Percentiles rank a stretch among this genome's conserved stretches.
These are phyloP conservation scores for Cynara cardunculus DNA, from an alignment of 129 eudicot genomes.

Conservation along the genomic window DNA sequence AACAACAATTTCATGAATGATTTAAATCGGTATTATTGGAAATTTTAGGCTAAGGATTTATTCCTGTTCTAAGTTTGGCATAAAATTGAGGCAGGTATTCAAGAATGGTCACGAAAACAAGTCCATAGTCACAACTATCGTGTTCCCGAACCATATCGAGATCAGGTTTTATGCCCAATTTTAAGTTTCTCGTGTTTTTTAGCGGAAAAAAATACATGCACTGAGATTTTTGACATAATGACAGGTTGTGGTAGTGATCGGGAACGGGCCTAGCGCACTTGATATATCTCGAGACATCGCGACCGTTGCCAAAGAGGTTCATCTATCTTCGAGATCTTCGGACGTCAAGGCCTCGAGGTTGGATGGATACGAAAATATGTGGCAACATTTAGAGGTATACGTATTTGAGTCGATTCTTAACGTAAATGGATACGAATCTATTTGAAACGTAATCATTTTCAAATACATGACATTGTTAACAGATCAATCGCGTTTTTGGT, in stretches of 20 bases:
- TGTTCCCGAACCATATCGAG: constrained; percentile 53
- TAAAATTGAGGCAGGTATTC: constrained; percentile 35
- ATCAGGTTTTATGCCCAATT: constrained; percentile 40
- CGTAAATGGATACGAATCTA: background rate
- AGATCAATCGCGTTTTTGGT: constrained; percentile 46
- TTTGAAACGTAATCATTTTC: background rate
- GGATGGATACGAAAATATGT: constrained; percentile 37
- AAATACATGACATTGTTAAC: background rate
- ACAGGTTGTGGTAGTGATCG: constrained; percentile 61
- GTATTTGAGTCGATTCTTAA: background rate
- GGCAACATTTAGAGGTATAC: constrained; percentile 58
- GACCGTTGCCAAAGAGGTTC: constrained; percentile 61
- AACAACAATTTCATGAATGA: too few relatives aligned
- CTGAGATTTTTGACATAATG: background rate
- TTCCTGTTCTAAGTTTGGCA: background rate
- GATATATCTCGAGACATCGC: constrained; percentile 65
- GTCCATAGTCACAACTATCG: constrained; percentile 80
- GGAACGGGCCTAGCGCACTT: constrained; percentile 58
- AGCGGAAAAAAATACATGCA: background rate
- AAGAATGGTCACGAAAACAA: constrained; percentile 65
- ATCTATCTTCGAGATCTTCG: constrained; percentile 53
- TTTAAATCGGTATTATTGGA: background rate
- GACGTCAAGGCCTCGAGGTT: constrained; percentile 24
- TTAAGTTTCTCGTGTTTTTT: background rate
- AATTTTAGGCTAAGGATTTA: background rate